Evolutionary conservation across 1,139 yeast species (phyloP).

Genomic region (Magnusiomyces magnusii): DNA sequence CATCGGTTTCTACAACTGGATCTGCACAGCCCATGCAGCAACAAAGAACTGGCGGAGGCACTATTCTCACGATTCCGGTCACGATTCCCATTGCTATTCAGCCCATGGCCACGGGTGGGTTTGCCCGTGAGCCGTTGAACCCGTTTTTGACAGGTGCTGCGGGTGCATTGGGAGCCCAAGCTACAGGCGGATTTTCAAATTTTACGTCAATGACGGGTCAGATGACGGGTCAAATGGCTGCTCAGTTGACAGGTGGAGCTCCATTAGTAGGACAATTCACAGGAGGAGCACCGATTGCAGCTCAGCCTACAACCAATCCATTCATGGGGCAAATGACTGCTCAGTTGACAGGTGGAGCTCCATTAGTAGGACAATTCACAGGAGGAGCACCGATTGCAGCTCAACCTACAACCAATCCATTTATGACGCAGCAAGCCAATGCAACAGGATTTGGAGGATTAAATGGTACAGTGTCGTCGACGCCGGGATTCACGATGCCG

Average conservation of each 20-base stretch:
- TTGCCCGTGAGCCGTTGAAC: constrained; percentile 28
- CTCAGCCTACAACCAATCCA: constrained; percentile 9
- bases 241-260: constrained; percentile 9
- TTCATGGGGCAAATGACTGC: constrained; percentile 5
- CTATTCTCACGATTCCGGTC: constrained; percentile 14
- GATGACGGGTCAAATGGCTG: background rate
- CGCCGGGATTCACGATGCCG: background rate
- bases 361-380: constrained; percentile 1
- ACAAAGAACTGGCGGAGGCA: constrained; percentile 13
- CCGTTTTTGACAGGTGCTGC: constrained; percentile 38
- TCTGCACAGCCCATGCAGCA: background rate
- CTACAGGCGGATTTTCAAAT: background rate
- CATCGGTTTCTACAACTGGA: background rate
- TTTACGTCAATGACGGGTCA: background rate
- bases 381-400: constrained; percentile 12
- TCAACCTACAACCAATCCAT: constrained; percentile 13
- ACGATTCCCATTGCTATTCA: constrained; percentile 15
- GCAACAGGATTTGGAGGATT: no score
- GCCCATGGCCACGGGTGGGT: constrained; percentile 31
- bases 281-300: constrained; percentile 12
- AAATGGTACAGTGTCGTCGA: background rate
- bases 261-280: constrained; percentile 1
- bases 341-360: constrained; percentile 9
- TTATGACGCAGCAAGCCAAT: constrained; percentile 3
- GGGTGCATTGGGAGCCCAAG: constrained; percentile 12